A percentile compares a stretch with the other conserved stretches of the same genome.
phyloP scores from a whole-genome alignment of 352 stramenopile species.

The Globisporangium ultimum region DNA sequence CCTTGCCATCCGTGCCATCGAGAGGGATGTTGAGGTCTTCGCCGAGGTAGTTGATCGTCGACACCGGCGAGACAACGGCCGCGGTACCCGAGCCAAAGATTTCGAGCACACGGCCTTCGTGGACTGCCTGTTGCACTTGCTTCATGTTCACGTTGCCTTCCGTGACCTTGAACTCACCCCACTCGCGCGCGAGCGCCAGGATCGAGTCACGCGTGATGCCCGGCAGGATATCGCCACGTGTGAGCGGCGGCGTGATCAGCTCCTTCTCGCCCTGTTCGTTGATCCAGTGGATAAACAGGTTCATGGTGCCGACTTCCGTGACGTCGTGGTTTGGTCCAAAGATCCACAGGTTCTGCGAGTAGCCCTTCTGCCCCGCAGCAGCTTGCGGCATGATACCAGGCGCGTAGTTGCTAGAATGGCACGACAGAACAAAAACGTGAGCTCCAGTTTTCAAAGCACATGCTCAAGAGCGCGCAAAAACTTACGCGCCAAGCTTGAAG shows the following conservation, averaged over 20 bases:
- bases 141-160: constrained; percentile 94
- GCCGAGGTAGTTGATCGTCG: constrained; percentile 93
- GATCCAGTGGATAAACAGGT: constrained; percentile 96
- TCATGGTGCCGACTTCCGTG: constrained; percentile 95
- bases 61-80: constrained; percentile 93
- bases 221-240: constrained; percentile 95
- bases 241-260: constrained; percentile 94
- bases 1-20: constrained; percentile 74
- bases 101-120: constrained; percentile 91
- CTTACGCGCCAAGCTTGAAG: constrained; percentile 90
- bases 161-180: constrained; percentile 93
- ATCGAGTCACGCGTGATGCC: constrained; percentile 97
- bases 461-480: not conserved
- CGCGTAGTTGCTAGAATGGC: constrained; percentile 66
- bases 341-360: constrained; percentile 93
- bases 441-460: too few species aligned
- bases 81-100: constrained; percentile 96
- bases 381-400: constrained; percentile 91
- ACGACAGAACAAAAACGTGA: too few species aligned
- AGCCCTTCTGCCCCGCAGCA: constrained; percentile 81
- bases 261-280: constrained; percentile 92
- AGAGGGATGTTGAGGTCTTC: constrained; percentile 91
- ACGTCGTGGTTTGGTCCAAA: constrained; percentile 92
- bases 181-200: constrained; percentile 88
- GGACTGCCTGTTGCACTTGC: constrained; percentile 90